Conservation (phyloP, 2,329 filamentous ascomycete species). For the Alternaria panax region DNA sequence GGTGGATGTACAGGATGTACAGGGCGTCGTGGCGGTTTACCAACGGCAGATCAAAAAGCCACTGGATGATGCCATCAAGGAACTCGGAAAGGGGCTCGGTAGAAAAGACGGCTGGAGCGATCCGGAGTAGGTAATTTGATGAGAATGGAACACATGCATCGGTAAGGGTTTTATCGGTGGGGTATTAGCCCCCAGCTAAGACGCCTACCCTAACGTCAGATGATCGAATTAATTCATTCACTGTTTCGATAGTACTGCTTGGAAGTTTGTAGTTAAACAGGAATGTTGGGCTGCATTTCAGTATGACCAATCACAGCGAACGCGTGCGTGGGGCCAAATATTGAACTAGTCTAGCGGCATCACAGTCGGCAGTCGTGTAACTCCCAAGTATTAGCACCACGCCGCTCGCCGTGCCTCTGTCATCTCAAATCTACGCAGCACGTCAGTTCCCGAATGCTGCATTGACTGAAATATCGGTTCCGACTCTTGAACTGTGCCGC, state of each 20-base stretch:
- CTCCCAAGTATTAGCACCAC: background rate
- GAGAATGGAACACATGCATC: background rate
- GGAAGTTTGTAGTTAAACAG: background rate
- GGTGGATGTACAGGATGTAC: background rate
- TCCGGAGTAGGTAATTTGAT: background rate
- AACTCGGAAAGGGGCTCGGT: background rate
- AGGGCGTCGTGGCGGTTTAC: background rate
- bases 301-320: background rate
- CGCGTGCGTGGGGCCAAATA: background rate
- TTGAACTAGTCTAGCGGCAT: background rate
- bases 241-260: background rate
- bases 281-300: background rate
- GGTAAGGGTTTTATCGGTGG: background rate
- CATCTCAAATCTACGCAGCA: background rate
- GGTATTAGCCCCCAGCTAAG: background rate
- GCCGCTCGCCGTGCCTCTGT: background rate
- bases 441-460: background rate
- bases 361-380: background rate
- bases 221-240: background rate
- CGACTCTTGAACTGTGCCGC: background rate
- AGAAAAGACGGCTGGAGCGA: background rate
- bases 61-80: background rate
- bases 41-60: background rate
- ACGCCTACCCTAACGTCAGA: background rate
- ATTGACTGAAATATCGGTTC: background rate